These are phyloP conservation scores for Ramicandelaber brevisporus DNA, from an alignment of 192 early-diverging fungal genomes.

Conservation along the genomic window DNA sequence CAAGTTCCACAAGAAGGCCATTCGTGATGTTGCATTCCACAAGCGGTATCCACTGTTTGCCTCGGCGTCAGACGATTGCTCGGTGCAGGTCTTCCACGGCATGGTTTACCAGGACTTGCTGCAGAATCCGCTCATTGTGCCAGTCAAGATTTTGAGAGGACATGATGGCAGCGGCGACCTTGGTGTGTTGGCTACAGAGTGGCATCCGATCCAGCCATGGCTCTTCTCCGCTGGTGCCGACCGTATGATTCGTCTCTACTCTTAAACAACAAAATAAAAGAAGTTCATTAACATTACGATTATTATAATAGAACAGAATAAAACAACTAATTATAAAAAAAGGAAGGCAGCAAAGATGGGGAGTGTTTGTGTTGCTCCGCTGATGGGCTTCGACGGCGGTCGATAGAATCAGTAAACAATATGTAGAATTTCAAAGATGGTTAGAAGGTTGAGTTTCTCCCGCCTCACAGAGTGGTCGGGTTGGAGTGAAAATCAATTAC, in stretches of 20 bases:
- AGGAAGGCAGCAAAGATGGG: too few species aligned
- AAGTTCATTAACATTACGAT: too few species aligned
- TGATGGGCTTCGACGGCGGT: too few species aligned
- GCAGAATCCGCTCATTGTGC: conserved; percentile 77
- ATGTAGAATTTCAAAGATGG: too few species aligned
- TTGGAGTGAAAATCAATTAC: too few species aligned
- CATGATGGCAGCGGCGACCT: conserved; percentile 32
- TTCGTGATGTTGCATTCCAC: conserved; percentile 55
- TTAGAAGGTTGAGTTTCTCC: too few species aligned
- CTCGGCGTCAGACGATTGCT: conserved; percentile 59
- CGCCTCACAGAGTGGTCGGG: too few species aligned
- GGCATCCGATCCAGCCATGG: conserved; percentile 82
- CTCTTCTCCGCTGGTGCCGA: conserved; percentile 63
- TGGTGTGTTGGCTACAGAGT: conserved; percentile 39
- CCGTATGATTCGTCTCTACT: conserved; percentile 40
- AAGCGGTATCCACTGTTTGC: conserved; percentile 61
- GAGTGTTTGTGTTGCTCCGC: too few species aligned
- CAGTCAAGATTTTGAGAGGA: conserved; percentile 53
- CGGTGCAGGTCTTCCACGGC: conserved; percentile 70
- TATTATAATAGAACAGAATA: too few species aligned
- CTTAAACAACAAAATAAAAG: too few species aligned
- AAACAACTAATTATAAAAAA: too few species aligned
- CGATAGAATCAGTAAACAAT: too few species aligned
- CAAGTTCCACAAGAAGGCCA: conserved; percentile 45
- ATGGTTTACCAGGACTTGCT: conserved; percentile 78